Evolutionary conservation across 2,329 filamentous ascomycete species (phyloP).

Genomic region (Penicillium glabrum): DNA sequence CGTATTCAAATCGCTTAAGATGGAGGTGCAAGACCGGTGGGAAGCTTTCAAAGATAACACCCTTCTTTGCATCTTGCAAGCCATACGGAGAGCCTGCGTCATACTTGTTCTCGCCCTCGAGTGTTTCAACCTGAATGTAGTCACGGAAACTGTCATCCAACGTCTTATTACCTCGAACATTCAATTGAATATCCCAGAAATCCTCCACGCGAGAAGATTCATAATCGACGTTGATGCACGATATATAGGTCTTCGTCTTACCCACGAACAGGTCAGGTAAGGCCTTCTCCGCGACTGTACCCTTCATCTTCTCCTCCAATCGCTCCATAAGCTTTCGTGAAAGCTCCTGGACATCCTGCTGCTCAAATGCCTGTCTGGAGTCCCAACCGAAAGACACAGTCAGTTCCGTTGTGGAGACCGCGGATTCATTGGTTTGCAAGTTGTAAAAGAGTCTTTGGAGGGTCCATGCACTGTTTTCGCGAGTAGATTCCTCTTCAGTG

Average conservation of each 20-base stretch:
- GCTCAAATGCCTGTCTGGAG: conserved; percentile 94
- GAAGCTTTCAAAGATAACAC: conserved; percentile 94
- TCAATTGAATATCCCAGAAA: conserved; percentile 98
- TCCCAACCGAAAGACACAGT: conserved; percentile 99
- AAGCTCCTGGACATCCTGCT: conserved; percentile 96
- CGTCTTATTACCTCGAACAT: conserved; percentile 90
- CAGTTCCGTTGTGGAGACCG: conserved; percentile 88
- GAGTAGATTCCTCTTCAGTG: conserved; percentile 77
- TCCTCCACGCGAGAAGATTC: conserved; percentile 95
- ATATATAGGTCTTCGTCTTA: conserved; percentile 98
- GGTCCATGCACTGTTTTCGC: conserved; percentile 87
- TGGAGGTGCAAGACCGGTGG: conserved; percentile 93
- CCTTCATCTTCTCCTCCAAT: conserved; percentile 98
- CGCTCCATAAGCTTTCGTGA: conserved; percentile 97
- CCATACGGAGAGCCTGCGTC: conserved; percentile 87
- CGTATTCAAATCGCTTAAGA: conserved; percentile 96
- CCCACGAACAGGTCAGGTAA: conserved; percentile 90
- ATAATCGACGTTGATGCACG: conserved; percentile 97
- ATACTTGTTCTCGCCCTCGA: conserved; percentile 98
- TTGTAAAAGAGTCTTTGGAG: conserved; percentile 93
- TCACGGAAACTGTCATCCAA: conserved; percentile 93
- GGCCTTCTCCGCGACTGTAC: conserved; percentile 84
- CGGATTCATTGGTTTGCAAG: conserved; percentile 78
- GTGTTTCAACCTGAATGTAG: conserved; percentile 93
- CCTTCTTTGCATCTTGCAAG: conserved; percentile 94